Percentiles rank a stretch among this genome's conserved stretches.
These are phyloP conservation scores for Cryptococcus sp. DNA, from an alignment of 1,284 basidiomycete species.

Conservation along the genomic window DNA sequence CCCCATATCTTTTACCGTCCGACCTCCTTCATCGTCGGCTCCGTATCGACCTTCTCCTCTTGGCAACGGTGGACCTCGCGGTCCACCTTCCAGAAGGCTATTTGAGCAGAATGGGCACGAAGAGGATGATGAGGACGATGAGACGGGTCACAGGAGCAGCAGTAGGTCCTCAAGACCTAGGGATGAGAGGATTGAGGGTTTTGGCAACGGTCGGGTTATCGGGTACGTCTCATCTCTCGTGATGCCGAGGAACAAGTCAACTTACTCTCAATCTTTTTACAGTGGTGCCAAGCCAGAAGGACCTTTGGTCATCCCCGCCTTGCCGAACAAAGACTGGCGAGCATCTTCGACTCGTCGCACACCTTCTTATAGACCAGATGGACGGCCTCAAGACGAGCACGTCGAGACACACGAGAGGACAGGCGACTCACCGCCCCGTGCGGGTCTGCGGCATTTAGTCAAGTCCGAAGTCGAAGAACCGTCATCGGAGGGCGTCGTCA, in stretches of 20 bases:
- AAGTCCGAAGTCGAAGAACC: constrained; percentile 16
- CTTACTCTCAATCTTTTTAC: background rate
- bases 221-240: constrained; percentile 19
- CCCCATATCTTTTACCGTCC: constrained; percentile 51
- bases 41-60: constrained; percentile 34
- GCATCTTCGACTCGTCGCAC: constrained; percentile 61
- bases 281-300: constrained; percentile 53
- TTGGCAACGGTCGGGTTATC: constrained; percentile 54
- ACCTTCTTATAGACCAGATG: constrained; percentile 65
- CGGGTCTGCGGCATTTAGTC: constrained; percentile 61
- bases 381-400: constrained; percentile 37
- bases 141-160: constrained; percentile 3
- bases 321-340: constrained; percentile 85
- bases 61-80: constrained; percentile 22
- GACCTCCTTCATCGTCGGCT: constrained; percentile 32
- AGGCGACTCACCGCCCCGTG: constrained; percentile 73
- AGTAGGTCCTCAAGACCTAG: constrained; percentile 8
- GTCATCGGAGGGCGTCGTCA: constrained; percentile 3
- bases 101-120: constrained; percentile 38
- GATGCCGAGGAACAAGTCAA: background rate
- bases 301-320: constrained; percentile 77
- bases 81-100: constrained; percentile 42
- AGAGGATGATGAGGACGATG: constrained; percentile 45
- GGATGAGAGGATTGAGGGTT: constrained; percentile 71
- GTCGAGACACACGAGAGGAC: constrained; percentile 54